Conservation (phyloP, 345 rosid species). For the Salix exigua region DNA sequence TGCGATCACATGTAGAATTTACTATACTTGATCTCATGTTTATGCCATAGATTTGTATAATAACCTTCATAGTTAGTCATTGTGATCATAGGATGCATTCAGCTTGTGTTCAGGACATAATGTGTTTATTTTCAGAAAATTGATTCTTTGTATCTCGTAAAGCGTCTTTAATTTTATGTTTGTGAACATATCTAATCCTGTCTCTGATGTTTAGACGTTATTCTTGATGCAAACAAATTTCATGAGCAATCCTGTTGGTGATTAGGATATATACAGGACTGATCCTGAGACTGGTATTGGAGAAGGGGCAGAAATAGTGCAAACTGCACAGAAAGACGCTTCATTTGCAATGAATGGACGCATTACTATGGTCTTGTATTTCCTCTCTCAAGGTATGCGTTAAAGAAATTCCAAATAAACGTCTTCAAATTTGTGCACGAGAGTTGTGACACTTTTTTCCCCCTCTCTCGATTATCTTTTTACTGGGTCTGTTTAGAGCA, state of each 20-base stretch:
- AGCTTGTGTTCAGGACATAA: background rate
- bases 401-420: background rate
- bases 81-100: background rate
- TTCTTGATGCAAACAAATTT: background rate
- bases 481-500: background rate
- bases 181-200: background rate
- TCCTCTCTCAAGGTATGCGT: background rate
- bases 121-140: background rate
- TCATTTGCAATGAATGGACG: background rate
- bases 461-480: background rate
- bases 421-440: background rate
- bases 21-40: background rate
- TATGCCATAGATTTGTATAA: constrained; percentile 1
- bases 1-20: constrained; percentile 2
- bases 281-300: background rate
- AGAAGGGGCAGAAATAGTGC: background rate
- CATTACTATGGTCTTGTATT: background rate
- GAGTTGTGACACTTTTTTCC: background rate
- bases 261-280: background rate
- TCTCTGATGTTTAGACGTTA: background rate
- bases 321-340: background rate
- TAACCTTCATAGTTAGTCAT: background rate
- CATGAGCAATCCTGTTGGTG: background rate
- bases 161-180: background rate
- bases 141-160: background rate